Conservation (phyloP, 2,329 filamentous ascomycete species). For the Aspergillus sp. region DNA sequence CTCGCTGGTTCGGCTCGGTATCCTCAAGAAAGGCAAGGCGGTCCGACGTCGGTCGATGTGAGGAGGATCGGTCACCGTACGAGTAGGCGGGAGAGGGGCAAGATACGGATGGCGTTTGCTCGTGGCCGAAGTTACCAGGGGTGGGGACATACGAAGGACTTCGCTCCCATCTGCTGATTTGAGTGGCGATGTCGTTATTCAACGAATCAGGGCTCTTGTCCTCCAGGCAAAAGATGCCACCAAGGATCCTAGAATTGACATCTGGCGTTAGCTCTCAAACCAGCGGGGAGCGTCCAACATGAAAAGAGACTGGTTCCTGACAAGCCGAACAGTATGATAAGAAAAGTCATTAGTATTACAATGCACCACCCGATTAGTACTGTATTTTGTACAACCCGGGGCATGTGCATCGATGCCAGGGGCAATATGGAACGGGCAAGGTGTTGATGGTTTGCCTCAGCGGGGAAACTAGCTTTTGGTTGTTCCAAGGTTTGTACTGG, state of each 20-base stretch:
- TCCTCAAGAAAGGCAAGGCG: constrained; percentile 4
- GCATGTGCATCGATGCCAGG: constrained; percentile 1
- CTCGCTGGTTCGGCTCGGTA: neutral
- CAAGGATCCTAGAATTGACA: constrained; percentile 9
- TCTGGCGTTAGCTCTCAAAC: constrained; percentile 2
- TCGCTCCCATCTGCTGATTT: constrained; percentile 14
- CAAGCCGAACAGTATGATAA: constrained; percentile 5
- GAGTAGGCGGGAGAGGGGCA: constrained; percentile 11
- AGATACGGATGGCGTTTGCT: constrained; percentile 17
- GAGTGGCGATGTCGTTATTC: constrained; percentile 9
- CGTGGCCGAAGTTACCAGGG: constrained; percentile 15
- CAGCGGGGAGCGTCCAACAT: neutral
- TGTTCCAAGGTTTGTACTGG: neutral
- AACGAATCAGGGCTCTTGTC: constrained; percentile 5
- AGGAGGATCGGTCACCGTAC: neutral
- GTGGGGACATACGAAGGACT: constrained; percentile 19
- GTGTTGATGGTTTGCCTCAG: neutral
- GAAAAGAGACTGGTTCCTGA: constrained; percentile 2
- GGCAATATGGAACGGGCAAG: neutral
- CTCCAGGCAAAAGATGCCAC: constrained; percentile 15
- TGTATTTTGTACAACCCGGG: neutral
- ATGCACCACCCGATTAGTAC: neutral
- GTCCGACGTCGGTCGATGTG: constrained; percentile 1
- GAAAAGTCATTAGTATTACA: constrained; percentile 1
- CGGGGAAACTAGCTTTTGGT: neutral